phyloP scores from a whole-genome alignment of 169 alveolate genomes.

The Plasmodium fragile region DNA sequence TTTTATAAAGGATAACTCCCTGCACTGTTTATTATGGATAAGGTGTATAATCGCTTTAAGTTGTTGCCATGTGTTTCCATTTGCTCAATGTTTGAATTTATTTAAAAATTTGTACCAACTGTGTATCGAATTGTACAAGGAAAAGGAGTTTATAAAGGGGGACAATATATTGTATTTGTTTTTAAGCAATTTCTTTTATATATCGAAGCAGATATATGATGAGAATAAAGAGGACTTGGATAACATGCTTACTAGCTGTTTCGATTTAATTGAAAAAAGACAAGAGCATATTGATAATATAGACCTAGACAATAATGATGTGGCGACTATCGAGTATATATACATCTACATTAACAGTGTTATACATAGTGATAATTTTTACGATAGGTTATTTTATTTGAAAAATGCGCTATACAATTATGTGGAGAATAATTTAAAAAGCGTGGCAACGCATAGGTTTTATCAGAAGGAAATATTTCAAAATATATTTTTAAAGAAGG shows the following conservation, averaged over 20 bases:
- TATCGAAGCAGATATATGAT: conserved; percentile 69
- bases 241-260: conserved; percentile 22
- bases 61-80: conserved; percentile 57
- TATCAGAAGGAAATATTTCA: conserved; percentile 74
- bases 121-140: conserved; percentile 61
- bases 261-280: conserved; percentile 65
- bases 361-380: conserved; percentile 72
- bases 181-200: conserved; percentile 76
- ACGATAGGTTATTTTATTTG: conserved; percentile 71
- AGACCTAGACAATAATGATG: conserved; percentile 65
- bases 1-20: conserved; percentile 27
- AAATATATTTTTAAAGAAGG: conserved; percentile 50
- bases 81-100: conserved; percentile 47
- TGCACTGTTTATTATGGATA: conserved; percentile 69
- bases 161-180: conserved; percentile 58
- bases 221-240: conserved; percentile 48
- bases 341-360: conserved; percentile 63
- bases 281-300: conserved; percentile 62
- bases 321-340: conserved; percentile 52
- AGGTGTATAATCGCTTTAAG: conserved; percentile 69
- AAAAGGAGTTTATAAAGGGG: conserved; percentile 46
- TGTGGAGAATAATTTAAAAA: conserved; percentile 62
- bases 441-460: conserved; percentile 75
- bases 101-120: conserved; percentile 41
- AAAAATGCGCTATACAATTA: conserved; percentile 47